A percentile compares a stretch with the other conserved stretches of the same genome.
Evolutionary conservation across 148 eudicot species (phyloP).

Genomic region (Camellia sinensis): DNA sequence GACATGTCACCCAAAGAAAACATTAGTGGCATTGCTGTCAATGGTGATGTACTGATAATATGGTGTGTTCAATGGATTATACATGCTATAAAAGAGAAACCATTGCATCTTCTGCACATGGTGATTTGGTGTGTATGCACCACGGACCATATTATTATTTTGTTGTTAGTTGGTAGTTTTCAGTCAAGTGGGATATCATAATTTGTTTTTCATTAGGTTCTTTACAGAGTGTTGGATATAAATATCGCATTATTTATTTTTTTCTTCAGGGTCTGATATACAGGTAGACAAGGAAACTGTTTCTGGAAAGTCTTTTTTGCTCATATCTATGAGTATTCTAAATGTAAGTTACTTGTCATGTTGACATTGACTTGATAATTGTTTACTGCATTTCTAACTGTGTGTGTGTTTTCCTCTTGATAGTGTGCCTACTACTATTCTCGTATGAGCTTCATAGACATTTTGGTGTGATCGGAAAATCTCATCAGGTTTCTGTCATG

Average conservation of each 20-base stretch:
- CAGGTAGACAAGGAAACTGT: constrained; percentile 54
- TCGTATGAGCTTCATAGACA: constrained; percentile 81
- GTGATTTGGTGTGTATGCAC: neutral
- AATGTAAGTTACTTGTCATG: constrained; percentile 53
- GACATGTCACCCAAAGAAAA: neutral
- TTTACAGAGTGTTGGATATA: neutral
- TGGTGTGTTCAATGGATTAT: neutral
- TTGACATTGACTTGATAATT: neutral
- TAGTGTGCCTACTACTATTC: constrained; percentile 71
- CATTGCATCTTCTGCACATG: neutral
- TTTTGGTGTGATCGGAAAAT: no score
- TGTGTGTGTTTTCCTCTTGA: constrained; percentile 13
- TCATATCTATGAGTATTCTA: constrained; percentile 67
- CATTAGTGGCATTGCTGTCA: constrained; percentile 1
- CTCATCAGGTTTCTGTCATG: no score
- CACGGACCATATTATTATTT: neutral
- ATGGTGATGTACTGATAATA: neutral
- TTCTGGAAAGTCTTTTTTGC: constrained; percentile 52
- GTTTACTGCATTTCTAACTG: constrained; percentile 15
- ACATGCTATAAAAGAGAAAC: neutral
- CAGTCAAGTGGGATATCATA: neutral
- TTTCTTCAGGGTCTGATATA: constrained; percentile 45
- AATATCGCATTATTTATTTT: neutral
- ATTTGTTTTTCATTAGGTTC: neutral
- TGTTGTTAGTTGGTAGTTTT: neutral